Evolutionary conservation across 345 rosid species (phyloP), one percentile per base, ranked within the genome.

Genomic region (Rhizophora apiculata): DNA sequence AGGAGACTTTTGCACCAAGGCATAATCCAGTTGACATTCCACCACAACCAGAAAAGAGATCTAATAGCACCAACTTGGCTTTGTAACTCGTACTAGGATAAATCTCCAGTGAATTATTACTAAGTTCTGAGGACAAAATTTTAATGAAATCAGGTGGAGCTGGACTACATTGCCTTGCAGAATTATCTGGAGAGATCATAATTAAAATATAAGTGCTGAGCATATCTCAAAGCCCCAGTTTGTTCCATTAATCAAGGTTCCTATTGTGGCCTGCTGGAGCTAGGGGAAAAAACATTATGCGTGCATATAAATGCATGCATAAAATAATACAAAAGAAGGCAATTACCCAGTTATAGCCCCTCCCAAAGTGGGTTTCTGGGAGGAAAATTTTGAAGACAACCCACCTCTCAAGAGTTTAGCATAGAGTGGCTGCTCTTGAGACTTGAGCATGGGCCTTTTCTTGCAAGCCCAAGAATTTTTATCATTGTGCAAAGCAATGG

Each of bases 21-120:
- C 85, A 78, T 68, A 94, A 78, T 67, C 98, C 97, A 63, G 91
- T 91, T 46, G 98, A 91, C 98, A 94, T 91, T 83, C 98, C 98
- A 75, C 98, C 97, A 82, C 98, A 91, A 36, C 98, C 98, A 75
- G 91, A 83, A 82, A 85, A 94, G 63, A 91, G 87, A 87, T 94
- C 98, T 74, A 91, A 85, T 29, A 94, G 80, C 10, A 65, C 61
- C 58, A 94, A 77, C 67, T 85, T 84, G 59, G 71, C 68, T 80
- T 82, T 80, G 72, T 30, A 55, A 71, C 59, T 53, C 59, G 76
- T 86, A 64, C 22, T 73, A 63, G 80, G 77, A 71, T 68, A 66
- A 57, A 34, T 74, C 48, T 72, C 74, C 64, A 69, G 55, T 63
- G 68, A 68, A 49, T 74, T 27, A 62, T 68, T 21, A 34, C 62